A percentile compares a stretch with the other conserved stretches of the same genome.
phyloP scores from a whole-genome alignment of 1,139 yeast species.

The Kodamaea alishanica region DNA sequence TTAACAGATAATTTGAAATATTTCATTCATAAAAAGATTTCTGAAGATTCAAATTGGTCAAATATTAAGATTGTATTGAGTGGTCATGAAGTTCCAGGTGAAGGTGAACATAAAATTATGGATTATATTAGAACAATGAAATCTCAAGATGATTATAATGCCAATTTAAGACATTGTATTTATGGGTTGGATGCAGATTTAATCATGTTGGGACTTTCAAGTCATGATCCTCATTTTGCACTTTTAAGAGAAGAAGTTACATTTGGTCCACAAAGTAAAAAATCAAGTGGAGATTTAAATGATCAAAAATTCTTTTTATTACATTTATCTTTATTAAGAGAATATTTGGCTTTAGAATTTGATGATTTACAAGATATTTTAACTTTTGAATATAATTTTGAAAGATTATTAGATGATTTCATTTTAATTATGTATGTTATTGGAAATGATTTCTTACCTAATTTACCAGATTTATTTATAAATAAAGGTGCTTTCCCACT shows the following conservation, averaged over 20 bases:
- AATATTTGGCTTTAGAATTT: conserved; percentile 85
- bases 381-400: conserved; percentile 76
- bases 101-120: conserved; percentile 99
- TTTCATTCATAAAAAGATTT: conserved; percentile 86
- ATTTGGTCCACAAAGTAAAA: conserved; percentile 61
- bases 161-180: conserved; percentile 90
- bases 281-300: conserved; percentile 55
- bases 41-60: conserved; percentile 91
- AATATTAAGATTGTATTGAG: conserved; percentile 77
- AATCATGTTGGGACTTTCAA: conserved; percentile 92
- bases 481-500: conserved; percentile 96
- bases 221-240: conserved; percentile 96
- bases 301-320: conserved; percentile 80
- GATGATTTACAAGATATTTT: conserved; percentile 61
- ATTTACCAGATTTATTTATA: conserved; percentile 87
- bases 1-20: conserved; percentile 81
- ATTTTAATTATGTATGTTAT: conserved; percentile 89
- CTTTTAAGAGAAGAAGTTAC: conserved; percentile 92
- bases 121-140: conserved; percentile 83
- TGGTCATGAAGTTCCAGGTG: conserved; percentile 99
- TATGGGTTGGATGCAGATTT: conserved; percentile 98
- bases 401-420: conserved; percentile 86
- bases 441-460: conserved; percentile 98
- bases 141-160: conserved; percentile 68
- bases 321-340: conserved; percentile 84